Percentiles rank a stretch among this genome's conserved stretches.
These are phyloP conservation scores for Rhexocercosporidium sp. DNA, from an alignment of 2,329 filamentous ascomycete species.

Conservation along the genomic window DNA sequence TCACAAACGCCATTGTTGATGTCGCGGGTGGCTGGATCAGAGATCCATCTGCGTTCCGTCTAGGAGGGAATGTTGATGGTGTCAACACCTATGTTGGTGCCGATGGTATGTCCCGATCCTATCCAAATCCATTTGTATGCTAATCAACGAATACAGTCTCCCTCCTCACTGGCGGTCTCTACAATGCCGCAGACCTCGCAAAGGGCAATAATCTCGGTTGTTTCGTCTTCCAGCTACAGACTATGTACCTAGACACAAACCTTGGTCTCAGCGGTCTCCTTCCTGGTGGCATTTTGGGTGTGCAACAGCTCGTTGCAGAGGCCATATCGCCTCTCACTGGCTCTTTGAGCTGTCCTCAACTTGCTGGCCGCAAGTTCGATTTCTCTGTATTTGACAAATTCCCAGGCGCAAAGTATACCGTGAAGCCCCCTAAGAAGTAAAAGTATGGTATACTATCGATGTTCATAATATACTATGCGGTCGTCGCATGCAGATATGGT, in stretches of 20 bases:
- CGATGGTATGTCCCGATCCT: background rate
- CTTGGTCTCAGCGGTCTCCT: background rate
- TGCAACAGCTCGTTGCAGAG: background rate
- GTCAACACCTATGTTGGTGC: background rate
- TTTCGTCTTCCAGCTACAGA: background rate
- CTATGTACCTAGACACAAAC: background rate
- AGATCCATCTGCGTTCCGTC: background rate
- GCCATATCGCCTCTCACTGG: background rate
- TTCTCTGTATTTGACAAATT: background rate
- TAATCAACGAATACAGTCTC: background rate
- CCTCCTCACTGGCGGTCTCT: background rate
- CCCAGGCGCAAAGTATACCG: background rate
- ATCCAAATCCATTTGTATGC: background rate
- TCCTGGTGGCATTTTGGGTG: background rate
- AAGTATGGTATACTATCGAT: background rate
- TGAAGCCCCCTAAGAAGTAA: background rate
- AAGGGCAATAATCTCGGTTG: background rate
- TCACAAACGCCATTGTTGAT: conserved; percentile 44
- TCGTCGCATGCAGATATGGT: no score
- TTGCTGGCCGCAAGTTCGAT: background rate
- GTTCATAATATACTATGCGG: background rate
- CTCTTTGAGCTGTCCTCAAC: background rate
- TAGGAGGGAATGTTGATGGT: background rate
- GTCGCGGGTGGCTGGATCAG: background rate
- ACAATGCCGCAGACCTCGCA: background rate